Evolutionary conservation across 176 grass and related monocot genomes (phyloP), one percentile per base, ranked within the genome.

Genomic region (Phyllostachys edulis): DNA sequence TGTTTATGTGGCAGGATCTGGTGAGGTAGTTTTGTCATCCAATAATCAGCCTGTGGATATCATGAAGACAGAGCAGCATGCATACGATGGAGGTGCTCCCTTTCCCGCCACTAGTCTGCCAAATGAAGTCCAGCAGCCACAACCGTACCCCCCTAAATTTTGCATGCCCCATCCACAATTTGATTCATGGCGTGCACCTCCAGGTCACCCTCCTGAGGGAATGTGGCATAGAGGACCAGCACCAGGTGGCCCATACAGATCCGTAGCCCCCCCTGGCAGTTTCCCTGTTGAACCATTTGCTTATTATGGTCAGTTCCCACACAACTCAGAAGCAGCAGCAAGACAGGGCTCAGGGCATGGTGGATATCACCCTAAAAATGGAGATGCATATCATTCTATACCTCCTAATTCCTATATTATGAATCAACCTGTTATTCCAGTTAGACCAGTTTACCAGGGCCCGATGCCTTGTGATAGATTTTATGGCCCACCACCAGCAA

Each of bases 381-480:
- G 90, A 40, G 88, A 94, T 76, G 26, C 67, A 15, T 90, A 91
- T 85, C 77, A 87, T 75, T 81, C 83, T 45, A 63, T 89, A 64
- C 73, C 78, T 75, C 89, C 89, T 38, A 96, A 88, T 82, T 69
- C 93, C 20, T 99, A 88, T 76, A 78, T 96, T 57, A 85, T 90
- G 76, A 89, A 88, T 76, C 91, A 88, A 47, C 71, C 91, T 92
- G 84, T 92, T 92, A 86, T 94, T 80, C 88, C 93, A 70, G 87
- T 73, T 52, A 95, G 89, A 67, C 91, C 93, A 66, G 85, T 88
- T 83, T 88, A 84, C 69, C 91, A 93, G 73, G 82, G 85, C n/a
- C 89, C 93, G 85, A 76, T 77, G 37, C 76, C 89, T 80, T 94
- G 92, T 77, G 93, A 90, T 82, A 89, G 85, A 29, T 99, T 92